Conservation (phyloP, 2,329 filamentous ascomycete species). For the Neurospora sp. region DNA sequence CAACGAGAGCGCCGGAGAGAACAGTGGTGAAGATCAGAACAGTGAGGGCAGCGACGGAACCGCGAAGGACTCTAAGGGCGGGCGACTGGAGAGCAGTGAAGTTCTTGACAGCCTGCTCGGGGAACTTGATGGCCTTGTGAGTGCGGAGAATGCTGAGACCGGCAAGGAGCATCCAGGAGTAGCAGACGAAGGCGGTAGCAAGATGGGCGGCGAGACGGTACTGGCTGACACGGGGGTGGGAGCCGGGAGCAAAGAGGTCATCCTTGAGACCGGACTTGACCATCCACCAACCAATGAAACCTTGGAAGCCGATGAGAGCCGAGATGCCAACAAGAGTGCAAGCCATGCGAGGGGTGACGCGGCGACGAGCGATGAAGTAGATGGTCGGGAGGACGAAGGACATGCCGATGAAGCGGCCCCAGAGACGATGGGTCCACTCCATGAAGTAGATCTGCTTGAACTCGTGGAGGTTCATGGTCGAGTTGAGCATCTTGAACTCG, state of each 20-base stretch:
- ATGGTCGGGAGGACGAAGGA: conserved; percentile 80
- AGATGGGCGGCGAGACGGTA: conserved; percentile 88
- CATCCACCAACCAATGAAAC: conserved; percentile 99
- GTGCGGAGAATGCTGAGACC: conserved; percentile 77
- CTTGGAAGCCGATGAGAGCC: conserved; percentile 85
- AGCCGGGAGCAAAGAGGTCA: conserved; percentile 84
- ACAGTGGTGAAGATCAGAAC: conserved; percentile 78
- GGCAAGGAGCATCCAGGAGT: conserved; percentile 87
- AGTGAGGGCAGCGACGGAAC: conserved; percentile 60
- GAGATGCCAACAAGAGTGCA: conserved; percentile 73
- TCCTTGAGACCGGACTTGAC: conserved; percentile 94
- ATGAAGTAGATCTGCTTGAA: conserved; percentile 99
- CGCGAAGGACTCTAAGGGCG: conserved; percentile 62
- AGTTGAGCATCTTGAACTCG: conserved; percentile 86
- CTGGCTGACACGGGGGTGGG: conserved; percentile 86
- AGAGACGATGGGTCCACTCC: conserved; percentile 95
- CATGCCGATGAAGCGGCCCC: conserved; percentile 85
- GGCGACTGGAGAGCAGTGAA: conserved; percentile 56
- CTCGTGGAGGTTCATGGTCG: conserved; percentile 82
- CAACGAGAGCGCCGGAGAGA: conserved; percentile 89
- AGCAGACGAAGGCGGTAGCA: conserved; percentile 83
- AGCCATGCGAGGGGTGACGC: conserved; percentile 71
- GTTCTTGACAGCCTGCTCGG: conserved; percentile 49
- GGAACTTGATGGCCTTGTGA: conserved; percentile 59
- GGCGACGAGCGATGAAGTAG: conserved; percentile 76